Conservation (phyloP, 225 moss, liverwort and hornwort genomes). For the Rhytidiadelphus loreus region DNA sequence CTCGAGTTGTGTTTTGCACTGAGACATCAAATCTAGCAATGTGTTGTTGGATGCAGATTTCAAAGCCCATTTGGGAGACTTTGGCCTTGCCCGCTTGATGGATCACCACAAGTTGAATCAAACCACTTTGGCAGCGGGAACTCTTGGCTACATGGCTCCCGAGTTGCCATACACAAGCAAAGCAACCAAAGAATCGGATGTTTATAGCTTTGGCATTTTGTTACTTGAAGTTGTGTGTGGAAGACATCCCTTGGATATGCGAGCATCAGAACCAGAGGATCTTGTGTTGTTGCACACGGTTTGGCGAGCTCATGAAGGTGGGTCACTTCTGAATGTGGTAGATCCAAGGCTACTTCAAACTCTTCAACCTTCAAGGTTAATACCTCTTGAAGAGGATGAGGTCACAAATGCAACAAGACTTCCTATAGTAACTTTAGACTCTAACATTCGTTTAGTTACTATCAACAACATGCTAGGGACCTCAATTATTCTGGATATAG, state of each 20-base stretch:
- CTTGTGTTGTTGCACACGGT: neutral
- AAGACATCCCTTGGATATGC: neutral
- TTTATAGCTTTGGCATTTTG: neutral
- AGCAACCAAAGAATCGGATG: neutral
- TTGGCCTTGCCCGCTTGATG: neutral
- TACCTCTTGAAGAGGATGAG: neutral
- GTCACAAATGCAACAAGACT: neutral
- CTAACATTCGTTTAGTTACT: fast-evolving
- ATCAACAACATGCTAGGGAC: neutral
- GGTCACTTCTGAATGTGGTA: neutral
- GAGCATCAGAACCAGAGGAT: neutral
- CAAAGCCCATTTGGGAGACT: neutral
- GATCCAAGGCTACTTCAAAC: neutral
- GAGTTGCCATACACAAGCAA: neutral
- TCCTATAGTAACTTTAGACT: neutral
- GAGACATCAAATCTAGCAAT: neutral
- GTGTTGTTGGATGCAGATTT: neutral
- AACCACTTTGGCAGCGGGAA: neutral
- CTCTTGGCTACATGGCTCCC: neutral
- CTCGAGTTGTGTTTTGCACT: neutral
- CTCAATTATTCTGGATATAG: neutral
- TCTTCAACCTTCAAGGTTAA: neutral
- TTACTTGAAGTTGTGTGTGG: neutral
- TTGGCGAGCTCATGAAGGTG: neutral
- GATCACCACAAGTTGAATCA: neutral